These are phyloP conservation scores for Leucocoprinus sp. DNA, from an alignment of 768 basidiomycete species.

Conservation along the genomic window DNA sequence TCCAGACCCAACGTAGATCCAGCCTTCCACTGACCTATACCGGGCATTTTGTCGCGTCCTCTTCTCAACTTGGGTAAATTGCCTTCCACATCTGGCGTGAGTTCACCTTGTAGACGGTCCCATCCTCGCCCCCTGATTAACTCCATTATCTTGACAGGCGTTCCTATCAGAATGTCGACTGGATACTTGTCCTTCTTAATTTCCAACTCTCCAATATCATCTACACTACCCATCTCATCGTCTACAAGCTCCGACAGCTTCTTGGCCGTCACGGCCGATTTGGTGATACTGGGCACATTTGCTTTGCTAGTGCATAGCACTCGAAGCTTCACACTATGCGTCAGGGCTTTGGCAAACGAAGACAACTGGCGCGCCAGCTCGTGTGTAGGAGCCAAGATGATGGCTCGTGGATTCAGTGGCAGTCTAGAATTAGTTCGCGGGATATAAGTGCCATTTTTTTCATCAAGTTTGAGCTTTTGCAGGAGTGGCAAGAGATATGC, in stretches of 20 bases:
- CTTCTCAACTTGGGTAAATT: conserved; percentile 10
- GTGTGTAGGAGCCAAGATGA: conserved; percentile 84
- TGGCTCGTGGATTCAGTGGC: conserved; percentile 56
- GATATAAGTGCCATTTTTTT: conserved; percentile 20
- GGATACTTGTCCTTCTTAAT: conserved; percentile 15
- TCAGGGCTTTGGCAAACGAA: conserved; percentile 60
- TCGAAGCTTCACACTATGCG: conserved; percentile 72
- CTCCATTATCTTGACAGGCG: conserved; percentile 59
- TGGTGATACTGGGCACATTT: conserved; percentile 32
- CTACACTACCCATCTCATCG: conserved; percentile 7
- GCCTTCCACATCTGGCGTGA: conserved; percentile 15
- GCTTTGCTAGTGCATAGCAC: conserved; percentile 61
- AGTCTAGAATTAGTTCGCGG: not conserved
- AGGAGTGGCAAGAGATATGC: conserved; percentile 84
- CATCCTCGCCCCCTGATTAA: conserved; percentile 49
- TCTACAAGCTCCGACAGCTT: conserved; percentile 37
- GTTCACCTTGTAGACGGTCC: conserved; percentile 26
- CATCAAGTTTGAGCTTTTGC: conserved; percentile 65
- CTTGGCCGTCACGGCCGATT: conserved; percentile 33
- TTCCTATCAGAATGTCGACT: conserved; percentile 59
- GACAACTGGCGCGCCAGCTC: conserved; percentile 81
- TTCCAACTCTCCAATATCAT: conserved; percentile 13
- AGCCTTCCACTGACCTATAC: conserved; percentile 33
- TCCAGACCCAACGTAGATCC: conserved; percentile 54
- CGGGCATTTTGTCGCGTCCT: conserved; percentile 23